Conservation (phyloP, 805 yeast genomes). For the Metschnikowia arizonensis region DNA sequence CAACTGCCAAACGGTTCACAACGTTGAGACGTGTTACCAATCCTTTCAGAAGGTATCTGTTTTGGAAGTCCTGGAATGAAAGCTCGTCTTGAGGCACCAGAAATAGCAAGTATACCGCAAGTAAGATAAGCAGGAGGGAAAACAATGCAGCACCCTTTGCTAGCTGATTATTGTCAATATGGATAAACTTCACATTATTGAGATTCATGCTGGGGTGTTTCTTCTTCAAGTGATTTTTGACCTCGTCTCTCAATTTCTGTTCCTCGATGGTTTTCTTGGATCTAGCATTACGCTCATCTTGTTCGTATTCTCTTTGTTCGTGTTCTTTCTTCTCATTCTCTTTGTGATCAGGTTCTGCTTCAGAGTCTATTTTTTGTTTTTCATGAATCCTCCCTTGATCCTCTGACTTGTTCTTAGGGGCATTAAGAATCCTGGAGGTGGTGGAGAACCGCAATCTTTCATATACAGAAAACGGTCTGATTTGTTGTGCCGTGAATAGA, state of each 20-base stretch:
- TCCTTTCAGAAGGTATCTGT: conserved; percentile 73
- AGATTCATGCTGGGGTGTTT: conserved; percentile 26
- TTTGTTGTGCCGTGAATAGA: neutral
- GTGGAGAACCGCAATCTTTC: conserved; percentile 1
- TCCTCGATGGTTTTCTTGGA: conserved; percentile 24
- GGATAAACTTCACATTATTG: conserved; percentile 30
- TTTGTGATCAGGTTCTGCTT: conserved; percentile 1
- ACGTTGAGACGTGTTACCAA: conserved; percentile 71
- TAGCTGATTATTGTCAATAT: conserved; percentile 16
- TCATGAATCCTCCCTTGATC: conserved; percentile 8
- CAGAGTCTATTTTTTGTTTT: neutral
- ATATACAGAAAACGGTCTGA: neutral
- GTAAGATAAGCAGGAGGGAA: conserved; percentile 20
- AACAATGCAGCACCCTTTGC: conserved; percentile 12
- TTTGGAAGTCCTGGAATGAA: conserved; percentile 79
- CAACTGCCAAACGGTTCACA: conserved; percentile 67
- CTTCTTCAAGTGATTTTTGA: conserved; percentile 29
- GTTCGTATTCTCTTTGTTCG: neutral
- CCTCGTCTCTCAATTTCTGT: conserved; percentile 32
- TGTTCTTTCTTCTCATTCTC: neutral
- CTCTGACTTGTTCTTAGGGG: conserved; percentile 6
- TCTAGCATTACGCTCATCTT: neutral
- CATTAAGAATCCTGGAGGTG: neutral
- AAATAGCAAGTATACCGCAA: conserved; percentile 12
- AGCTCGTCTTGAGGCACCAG: conserved; percentile 26